Evolutionary conservation across 225 moss, liverwort and hornwort genomes (phyloP).

Genomic region (Pleurozium schreberi): DNA sequence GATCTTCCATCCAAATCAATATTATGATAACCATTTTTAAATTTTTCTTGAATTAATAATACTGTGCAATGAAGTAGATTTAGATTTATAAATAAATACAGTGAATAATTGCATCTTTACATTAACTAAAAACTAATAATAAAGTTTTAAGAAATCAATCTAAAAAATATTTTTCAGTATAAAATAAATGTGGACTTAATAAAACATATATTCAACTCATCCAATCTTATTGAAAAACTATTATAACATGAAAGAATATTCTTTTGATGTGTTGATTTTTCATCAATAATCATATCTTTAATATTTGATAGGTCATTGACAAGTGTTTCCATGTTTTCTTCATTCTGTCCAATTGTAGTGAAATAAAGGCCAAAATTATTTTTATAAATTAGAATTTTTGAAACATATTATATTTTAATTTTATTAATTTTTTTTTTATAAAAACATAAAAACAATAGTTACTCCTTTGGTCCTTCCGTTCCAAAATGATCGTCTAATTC

Average conservation of each 20-base stretch:
- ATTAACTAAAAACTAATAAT: too few relatives aligned
- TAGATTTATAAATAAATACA: neutral
- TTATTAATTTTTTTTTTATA: neutral
- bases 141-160: neutral
- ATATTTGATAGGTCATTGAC: neutral
- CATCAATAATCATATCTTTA: neutral
- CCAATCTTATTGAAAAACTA: neutral
- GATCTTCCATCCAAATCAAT: neutral
- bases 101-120: rapidly evolving
- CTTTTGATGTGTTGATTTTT: neutral
- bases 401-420: neutral
- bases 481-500: neutral
- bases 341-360: neutral
- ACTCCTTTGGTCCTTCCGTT: rapidly evolving
- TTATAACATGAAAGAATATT: neutral
- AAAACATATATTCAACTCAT: neutral
- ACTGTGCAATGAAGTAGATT: neutral
- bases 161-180: neutral
- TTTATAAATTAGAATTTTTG: neutral
- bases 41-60: too few relatives aligned
- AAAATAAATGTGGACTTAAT: too few relatives aligned
- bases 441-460: neutral
- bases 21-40: too few relatives aligned
- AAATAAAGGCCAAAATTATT: neutral
- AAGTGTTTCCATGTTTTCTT: neutral